A percentile compares a stretch with the other conserved stretches of the same genome.
These are phyloP conservation scores for Hippophae rhamnoides DNA, from an alignment of 306 rosid genomes.

Conservation along the genomic window DNA sequence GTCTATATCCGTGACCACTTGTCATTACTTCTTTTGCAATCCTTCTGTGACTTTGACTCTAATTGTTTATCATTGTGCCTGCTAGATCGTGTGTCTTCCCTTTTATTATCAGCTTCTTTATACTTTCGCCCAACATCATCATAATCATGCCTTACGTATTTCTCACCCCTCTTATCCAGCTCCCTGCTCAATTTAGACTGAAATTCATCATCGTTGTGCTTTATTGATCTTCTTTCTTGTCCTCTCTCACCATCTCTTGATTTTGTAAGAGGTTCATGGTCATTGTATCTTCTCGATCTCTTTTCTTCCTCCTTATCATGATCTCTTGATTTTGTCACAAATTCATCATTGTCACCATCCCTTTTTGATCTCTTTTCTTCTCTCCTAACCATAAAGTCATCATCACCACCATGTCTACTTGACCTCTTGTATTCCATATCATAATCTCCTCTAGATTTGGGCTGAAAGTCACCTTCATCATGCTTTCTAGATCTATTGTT, in stretches of 20 bases:
- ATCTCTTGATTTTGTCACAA: slow-evolving; percentile 35
- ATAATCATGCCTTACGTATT: slow-evolving; percentile 29
- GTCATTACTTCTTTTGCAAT: slow-evolving; percentile 30
- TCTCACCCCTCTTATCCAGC: slow-evolving; percentile 31
- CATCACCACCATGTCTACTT: slow-evolving; percentile 25
- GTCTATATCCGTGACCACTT: slow-evolving; percentile 8
- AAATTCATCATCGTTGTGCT: slow-evolving; percentile 14
- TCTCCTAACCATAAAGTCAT: slow-evolving; percentile 30
- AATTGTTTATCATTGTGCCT: slow-evolving; percentile 25
- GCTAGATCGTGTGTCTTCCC: slow-evolving; percentile 35
- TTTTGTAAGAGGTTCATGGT: slow-evolving; percentile 31
- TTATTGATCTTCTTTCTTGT: slow-evolving; percentile 37
- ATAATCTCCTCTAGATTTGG: slow-evolving; percentile 24
- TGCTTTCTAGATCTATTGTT: slow-evolving; percentile 27
- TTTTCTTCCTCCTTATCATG: slow-evolving; percentile 32
- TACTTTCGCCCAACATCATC: slow-evolving; percentile 29
- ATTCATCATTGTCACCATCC: slow-evolving; percentile 22
- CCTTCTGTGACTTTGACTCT: slow-evolving; percentile 28
- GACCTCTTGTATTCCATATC: slow-evolving; percentile 38
- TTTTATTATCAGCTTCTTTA: slow-evolving; percentile 20
- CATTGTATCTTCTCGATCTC: slow-evolving; percentile 26
- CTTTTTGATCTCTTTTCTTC: slow-evolving; percentile 41
- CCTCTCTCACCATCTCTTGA: slow-evolving; percentile 46
- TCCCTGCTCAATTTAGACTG: slow-evolving; percentile 8
- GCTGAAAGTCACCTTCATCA: slow-evolving; percentile 21